Percentiles rank a stretch among this genome's conserved stretches.
phyloP scores from a whole-genome alignment of 108 stramenopile genomes.

The Chaetoceros tenuissimus region DNA sequence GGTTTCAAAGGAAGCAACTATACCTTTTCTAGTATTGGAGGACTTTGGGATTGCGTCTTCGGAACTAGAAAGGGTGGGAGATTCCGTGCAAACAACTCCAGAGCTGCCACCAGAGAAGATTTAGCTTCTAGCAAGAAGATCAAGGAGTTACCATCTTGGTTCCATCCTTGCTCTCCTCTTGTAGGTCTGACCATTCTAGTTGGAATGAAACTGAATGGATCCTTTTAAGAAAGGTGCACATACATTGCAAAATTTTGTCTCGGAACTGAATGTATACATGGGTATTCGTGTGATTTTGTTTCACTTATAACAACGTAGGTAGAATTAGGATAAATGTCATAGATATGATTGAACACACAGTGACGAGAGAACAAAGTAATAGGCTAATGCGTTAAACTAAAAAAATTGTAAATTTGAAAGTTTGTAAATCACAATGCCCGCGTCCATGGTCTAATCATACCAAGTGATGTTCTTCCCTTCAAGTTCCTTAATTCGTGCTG shows the following conservation, averaged over 20 bases:
- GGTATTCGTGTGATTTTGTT: no score
- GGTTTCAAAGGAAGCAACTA: conserved; percentile 14
- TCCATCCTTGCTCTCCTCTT: conserved; percentile 1
- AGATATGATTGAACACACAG: no score
- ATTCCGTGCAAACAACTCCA: neutral
- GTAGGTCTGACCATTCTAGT: conserved; percentile 1
- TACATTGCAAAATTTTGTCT: no score
- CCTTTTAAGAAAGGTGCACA: no score
- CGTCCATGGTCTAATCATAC: neutral
- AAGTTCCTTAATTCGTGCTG: neutral
- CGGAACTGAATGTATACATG: no score
- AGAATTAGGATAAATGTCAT: no score
- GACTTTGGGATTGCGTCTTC: conserved; percentile 15
- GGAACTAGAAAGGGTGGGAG: conserved; percentile 10
- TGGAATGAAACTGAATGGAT: neutral
- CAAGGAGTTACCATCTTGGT: neutral
- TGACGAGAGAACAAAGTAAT: no score
- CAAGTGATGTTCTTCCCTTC: neutral
- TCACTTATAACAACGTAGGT: no score
- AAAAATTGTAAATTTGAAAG: no score
- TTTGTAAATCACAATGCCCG: no score
- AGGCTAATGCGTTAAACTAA: no score
- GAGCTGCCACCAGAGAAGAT: conserved; percentile 2
- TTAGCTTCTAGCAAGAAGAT: neutral
- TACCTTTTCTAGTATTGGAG: conserved; percentile 18